A percentile compares a stretch with the other conserved stretches of the same genome.
Evolutionary conservation across 129 eudicot species (phyloP).

Genomic region (Saposhnikovia divaricata): DNA sequence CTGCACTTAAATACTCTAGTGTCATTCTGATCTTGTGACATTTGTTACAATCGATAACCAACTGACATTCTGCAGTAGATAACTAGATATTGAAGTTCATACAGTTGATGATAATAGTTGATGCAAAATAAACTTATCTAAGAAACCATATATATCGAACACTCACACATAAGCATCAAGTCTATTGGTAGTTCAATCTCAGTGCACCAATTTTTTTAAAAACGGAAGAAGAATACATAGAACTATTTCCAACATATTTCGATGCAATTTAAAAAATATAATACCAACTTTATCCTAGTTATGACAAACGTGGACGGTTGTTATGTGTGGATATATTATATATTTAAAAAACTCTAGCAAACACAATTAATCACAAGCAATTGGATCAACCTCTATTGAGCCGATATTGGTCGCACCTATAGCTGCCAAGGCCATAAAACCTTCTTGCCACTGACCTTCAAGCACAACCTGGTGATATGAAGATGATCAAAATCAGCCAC

Average conservation of each 20-base stretch:
- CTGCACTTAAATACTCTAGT: neutral
- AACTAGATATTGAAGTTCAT: neutral
- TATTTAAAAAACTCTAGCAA: neutral
- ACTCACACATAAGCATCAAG: neutral
- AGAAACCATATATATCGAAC: neutral
- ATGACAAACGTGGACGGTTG: neutral
- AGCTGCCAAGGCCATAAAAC: slow-evolving; percentile 96
- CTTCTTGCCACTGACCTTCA: slow-evolving; percentile 92
- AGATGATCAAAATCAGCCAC: neutral
- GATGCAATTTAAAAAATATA: neutral
- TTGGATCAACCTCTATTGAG: slow-evolving; percentile 59
- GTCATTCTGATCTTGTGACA: neutral
- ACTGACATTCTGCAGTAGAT: neutral
- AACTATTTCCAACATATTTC: neutral
- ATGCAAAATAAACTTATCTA: neutral
- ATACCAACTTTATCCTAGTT: neutral
- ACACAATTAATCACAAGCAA: neutral
- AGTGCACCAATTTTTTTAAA: neutral
- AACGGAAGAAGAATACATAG: neutral
- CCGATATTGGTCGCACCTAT: slow-evolving; percentile 96
- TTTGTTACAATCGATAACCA: neutral
- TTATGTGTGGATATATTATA: neutral
- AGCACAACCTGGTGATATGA: slow-evolving; percentile 65
- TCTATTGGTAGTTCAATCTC: neutral
- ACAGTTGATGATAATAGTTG: neutral